Conservation (phyloP, 164 flowering plant species). For the Stephania cephalantha region DNA sequence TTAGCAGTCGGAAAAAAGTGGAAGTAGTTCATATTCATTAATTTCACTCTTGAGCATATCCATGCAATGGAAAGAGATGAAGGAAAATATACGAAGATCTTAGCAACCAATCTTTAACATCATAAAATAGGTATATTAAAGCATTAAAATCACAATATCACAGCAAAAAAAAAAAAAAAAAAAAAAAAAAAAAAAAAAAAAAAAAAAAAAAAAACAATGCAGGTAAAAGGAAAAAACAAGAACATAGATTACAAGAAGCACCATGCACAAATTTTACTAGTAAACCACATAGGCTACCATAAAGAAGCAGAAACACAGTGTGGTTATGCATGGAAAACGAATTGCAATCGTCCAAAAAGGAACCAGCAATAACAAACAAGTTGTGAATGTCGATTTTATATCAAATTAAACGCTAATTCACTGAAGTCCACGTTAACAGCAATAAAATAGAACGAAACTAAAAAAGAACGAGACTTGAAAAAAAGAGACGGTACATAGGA, state of each 20-base stretch:
- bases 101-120: not conserved
- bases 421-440: not conserved
- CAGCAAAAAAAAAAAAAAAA: not conserved
- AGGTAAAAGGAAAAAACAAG: not conserved
- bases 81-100: not conserved
- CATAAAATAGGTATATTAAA: no score
- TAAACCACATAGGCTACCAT: not conserved
- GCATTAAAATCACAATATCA: no score
- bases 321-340: not conserved
- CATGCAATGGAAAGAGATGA: not conserved
- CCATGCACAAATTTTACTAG: not conserved
- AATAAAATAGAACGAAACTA: not conserved
- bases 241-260: not conserved
- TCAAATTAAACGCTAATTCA: not conserved
- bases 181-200: not conserved
- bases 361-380: not conserved
- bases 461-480: not conserved
- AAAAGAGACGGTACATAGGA: not conserved
- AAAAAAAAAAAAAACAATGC: not conserved
- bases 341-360: not conserved
- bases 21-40: not conserved
- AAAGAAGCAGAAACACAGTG: not conserved
- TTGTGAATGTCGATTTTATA: not conserved
- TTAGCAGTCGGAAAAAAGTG: not conserved
- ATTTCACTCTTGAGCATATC: not conserved